phyloP scores from a whole-genome alignment of 148 eudicot species.

The Rhododendron kiyosumense region DNA sequence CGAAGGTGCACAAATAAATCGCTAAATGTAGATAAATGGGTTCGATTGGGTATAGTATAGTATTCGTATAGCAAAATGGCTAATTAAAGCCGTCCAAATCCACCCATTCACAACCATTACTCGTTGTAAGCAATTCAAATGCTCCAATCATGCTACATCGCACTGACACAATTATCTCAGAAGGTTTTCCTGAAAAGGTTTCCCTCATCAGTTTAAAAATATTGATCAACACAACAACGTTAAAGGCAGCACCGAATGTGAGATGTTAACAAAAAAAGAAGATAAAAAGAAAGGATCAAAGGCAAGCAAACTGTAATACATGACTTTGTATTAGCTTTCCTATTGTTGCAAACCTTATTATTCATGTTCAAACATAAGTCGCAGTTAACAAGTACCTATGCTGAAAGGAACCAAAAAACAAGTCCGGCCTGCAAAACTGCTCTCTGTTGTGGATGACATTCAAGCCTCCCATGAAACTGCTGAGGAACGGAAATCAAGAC shows the following conservation, averaged over 20 bases:
- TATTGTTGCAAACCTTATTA: background rate
- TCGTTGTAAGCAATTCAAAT: background rate
- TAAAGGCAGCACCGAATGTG: background rate
- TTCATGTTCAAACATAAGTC: background rate
- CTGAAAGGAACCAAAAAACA: background rate
- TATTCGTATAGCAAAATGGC: background rate
- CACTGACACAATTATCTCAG: background rate
- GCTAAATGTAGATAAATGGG: background rate
- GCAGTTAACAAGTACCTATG: background rate
- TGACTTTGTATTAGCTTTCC: background rate
- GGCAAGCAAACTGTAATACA: background rate
- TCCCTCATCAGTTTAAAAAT: background rate
- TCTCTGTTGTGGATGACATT: background rate
- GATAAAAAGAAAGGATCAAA: background rate
- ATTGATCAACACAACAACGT: background rate
- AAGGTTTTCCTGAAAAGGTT: background rate
- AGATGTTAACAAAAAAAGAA: background rate
- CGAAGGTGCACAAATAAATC: background rate
- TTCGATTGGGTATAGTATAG: background rate
- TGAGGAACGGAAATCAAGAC: background rate
- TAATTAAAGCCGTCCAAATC: background rate
- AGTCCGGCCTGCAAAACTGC: background rate
- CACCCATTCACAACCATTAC: background rate
- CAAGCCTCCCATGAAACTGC: background rate
- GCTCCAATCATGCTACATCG: background rate